Evolutionary conservation across 805 yeast species (phyloP).

Genomic region (Candida vartiovaarae): DNA sequence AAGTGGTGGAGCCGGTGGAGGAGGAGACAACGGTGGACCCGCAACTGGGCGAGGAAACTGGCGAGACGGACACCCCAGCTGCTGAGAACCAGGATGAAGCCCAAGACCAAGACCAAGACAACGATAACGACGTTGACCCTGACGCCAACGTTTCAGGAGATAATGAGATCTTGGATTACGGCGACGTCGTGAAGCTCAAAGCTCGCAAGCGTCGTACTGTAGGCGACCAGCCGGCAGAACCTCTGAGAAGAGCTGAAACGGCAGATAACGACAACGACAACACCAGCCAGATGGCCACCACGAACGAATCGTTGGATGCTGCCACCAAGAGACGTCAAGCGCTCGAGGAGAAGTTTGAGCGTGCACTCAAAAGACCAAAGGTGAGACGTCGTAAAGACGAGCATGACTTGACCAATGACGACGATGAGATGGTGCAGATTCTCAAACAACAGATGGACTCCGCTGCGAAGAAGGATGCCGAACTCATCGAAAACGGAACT

Average conservation of each 20-base stretch:
- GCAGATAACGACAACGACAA: too few relatives aligned
- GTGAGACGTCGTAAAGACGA: constrained; percentile 70
- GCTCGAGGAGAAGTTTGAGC: constrained; percentile 76
- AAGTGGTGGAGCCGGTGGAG: not conserved
- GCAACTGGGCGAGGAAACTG: not conserved
- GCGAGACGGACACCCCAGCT: not conserved
- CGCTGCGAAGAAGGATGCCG: constrained; percentile 73
- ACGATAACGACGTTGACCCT: constrained; percentile 1
- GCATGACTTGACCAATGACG: constrained; percentile 90
- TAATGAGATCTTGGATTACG: constrained; percentile 22
- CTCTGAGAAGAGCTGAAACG: constrained; percentile 1
- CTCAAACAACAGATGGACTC: constrained; percentile 86
- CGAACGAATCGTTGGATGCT: constrained; percentile 17
- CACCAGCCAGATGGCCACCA: not conserved
- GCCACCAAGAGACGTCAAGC: constrained; percentile 53
- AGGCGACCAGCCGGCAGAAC: constrained; percentile 1
- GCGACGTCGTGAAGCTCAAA: constrained; percentile 16
- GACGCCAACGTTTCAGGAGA: constrained; percentile 3
- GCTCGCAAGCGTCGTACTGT: constrained; percentile 17
- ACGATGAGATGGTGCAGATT: constrained; percentile 80
- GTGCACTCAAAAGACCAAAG: constrained; percentile 60
- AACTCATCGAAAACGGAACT: constrained; percentile 37
- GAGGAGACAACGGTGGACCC: not conserved
- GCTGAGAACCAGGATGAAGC: constrained; percentile 14
- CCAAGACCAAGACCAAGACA: constrained; percentile 1